These are phyloP conservation scores for Cubamyces lactineus DNA, from an alignment of 768 basidiomycete species.

Conservation along the genomic window DNA sequence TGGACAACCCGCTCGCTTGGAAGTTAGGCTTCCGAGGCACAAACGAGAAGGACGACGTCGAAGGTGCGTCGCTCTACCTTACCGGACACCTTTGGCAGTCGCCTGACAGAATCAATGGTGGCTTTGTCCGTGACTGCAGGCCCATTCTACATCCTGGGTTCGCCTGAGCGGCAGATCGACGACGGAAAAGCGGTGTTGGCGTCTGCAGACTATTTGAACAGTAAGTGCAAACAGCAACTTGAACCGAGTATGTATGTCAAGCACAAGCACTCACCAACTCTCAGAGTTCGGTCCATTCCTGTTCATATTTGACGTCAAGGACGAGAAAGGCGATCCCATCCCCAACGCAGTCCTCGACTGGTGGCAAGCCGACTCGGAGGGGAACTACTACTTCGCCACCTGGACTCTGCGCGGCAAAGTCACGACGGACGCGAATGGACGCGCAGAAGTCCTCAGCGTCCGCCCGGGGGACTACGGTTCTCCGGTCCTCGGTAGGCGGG, in stretches of 20 bases:
- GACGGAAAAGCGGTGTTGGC: conserved; percentile 34
- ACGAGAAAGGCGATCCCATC: conserved; percentile 29
- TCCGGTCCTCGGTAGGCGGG: conserved; percentile 10
- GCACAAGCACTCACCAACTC: background rate
- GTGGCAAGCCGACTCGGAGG: conserved; percentile 33
- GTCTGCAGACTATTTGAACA: conserved; percentile 16
- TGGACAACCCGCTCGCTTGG: conserved; percentile 17
- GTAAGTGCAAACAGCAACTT: conserved; percentile 12
- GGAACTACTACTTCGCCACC: conserved; percentile 26
- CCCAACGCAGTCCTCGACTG: conserved; percentile 28
- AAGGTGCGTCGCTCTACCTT: conserved; percentile 9
- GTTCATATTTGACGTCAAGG: conserved; percentile 23
- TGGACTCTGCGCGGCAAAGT: conserved; percentile 32
- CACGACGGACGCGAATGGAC: conserved; percentile 26
- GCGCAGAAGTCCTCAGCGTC: conserved; percentile 31
- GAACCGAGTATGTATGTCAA: too few relatives aligned
- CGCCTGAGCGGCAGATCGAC: conserved; percentile 28
- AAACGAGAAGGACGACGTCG: conserved; percentile 20
- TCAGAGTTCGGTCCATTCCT: conserved; percentile 28
- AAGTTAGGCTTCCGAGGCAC: conserved; percentile 9
- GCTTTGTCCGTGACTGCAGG: conserved; percentile 18
- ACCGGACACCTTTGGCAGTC: background rate
- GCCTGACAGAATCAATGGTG: background rate
- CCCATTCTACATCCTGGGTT: conserved; percentile 29
- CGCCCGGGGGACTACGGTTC: conserved; percentile 28